These are phyloP conservation scores for Stenogyne calaminthoides DNA, from an alignment of 305 asterid genomes.

Conservation along the genomic window DNA sequence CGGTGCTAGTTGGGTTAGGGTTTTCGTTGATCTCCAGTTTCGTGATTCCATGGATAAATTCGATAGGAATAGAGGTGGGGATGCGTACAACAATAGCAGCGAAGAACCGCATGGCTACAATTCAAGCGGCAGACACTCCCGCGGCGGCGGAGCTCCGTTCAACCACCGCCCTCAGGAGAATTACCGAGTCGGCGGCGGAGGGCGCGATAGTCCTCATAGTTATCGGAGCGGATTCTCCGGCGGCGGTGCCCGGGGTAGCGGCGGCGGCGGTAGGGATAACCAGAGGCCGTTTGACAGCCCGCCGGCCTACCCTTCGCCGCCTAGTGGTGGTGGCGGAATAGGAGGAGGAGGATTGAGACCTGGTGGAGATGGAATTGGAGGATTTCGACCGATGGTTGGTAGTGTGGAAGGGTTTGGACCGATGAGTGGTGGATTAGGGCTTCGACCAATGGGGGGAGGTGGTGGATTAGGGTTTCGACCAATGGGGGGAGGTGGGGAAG, in stretches of 20 bases:
- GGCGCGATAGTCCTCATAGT: constrained; percentile 39
- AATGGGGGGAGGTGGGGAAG: no score
- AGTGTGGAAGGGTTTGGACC: constrained; percentile 41
- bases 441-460: no score
- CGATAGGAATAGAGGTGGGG: constrained; percentile 65
- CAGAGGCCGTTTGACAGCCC: constrained; percentile 63
- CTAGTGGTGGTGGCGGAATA: constrained; percentile 37
- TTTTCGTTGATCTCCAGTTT: constrained; percentile 17
- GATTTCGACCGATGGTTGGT: constrained; percentile 41
- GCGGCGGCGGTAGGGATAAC: constrained; percentile 47
- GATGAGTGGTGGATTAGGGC: no score
- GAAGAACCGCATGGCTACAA: constrained; percentile 36
- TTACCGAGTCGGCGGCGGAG: constrained; percentile 41
- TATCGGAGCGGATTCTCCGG: constrained; percentile 40
- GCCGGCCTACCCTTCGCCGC: constrained; percentile 51
- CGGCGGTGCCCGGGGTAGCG: constrained; percentile 29
- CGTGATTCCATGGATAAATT: constrained; percentile 42
- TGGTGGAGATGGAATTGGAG: constrained; percentile 45
- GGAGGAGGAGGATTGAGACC: constrained; percentile 42
- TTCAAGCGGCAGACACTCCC: constrained; percentile 44
- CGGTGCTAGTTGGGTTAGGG: constrained; percentile 25
- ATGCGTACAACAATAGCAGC: constrained; percentile 41
- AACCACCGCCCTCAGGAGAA: constrained; percentile 39
- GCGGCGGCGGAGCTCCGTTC: constrained; percentile 50
- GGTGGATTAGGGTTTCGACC: no score